These are phyloP conservation scores for Albizia julibrissin DNA, from an alignment of 306 rosid genomes.

Conservation along the genomic window DNA sequence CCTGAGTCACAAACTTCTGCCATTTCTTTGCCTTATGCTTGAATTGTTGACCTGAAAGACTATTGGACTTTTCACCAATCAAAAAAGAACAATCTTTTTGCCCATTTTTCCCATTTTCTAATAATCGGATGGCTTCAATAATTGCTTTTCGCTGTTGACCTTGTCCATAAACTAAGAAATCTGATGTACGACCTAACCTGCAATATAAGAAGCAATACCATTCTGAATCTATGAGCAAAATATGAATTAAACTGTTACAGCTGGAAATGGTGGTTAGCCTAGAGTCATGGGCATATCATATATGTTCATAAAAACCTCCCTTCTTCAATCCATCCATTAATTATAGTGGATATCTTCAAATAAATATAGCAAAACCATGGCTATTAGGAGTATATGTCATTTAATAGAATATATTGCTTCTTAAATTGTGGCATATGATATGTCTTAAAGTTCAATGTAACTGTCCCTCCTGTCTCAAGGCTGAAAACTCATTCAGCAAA, in stretches of 20 bases:
- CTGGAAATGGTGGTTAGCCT: not conserved
- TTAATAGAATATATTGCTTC: constrained; percentile 18
- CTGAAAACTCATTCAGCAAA: not conserved
- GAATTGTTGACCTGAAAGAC: constrained; percentile 43
- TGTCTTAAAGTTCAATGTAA: not conserved
- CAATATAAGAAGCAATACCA: constrained; percentile 23
- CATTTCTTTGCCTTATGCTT: constrained; percentile 92
- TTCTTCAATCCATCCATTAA: not conserved
- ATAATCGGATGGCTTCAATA: constrained; percentile 78
- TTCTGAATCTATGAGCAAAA: constrained; percentile 12
- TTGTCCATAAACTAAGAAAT: constrained; percentile 89
- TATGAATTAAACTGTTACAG: constrained; percentile 1
- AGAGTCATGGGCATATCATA: constrained; percentile 21
- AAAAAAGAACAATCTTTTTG: constrained; percentile 40
- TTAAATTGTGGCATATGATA: not conserved
- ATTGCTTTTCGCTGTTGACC: constrained; percentile 89
- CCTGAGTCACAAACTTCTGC: constrained; percentile 89
- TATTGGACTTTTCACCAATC: constrained; percentile 51
- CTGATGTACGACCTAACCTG: constrained; percentile 86
- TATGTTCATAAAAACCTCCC: constrained; percentile 3
- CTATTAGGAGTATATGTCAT: constrained; percentile 1
- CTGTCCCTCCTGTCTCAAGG: not conserved
- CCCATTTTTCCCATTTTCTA: constrained; percentile 52
- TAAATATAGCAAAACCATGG: not conserved
- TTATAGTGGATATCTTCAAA: not conserved